Percentiles rank a stretch among this genome's conserved stretches.
These are phyloP conservation scores for Paecilomyces dactylethromorphus DNA, from an alignment of 2,329 filamentous ascomycete genomes.

Conservation along the genomic window DNA sequence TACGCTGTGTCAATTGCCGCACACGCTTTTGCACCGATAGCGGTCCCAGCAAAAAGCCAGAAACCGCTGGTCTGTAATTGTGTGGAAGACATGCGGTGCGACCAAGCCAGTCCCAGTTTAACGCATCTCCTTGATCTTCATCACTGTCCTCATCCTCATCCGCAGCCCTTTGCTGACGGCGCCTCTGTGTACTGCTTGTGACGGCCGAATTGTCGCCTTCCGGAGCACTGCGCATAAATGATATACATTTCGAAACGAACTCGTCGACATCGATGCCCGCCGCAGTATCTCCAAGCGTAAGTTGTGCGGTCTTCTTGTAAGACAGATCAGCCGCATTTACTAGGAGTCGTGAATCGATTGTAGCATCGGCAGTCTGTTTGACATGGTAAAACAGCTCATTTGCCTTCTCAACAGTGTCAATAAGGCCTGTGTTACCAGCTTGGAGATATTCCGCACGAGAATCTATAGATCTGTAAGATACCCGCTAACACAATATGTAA, in stretches of 20 bases:
- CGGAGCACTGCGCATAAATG: slow-evolving; percentile 70
- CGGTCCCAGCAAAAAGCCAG: slow-evolving; percentile 81
- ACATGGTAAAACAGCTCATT: slow-evolving; percentile 62
- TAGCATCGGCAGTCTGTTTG: slow-evolving; percentile 84
- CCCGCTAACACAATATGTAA: neutral
- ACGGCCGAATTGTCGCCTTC: slow-evolving; percentile 47
- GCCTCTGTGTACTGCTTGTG: slow-evolving; percentile 29
- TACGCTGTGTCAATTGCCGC: slow-evolving; percentile 63
- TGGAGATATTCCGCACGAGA: slow-evolving; percentile 66
- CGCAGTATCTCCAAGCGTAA: slow-evolving; percentile 65
- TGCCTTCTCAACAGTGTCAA: slow-evolving; percentile 59
- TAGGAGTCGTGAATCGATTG: slow-evolving; percentile 80
- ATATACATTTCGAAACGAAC: slow-evolving; percentile 83
- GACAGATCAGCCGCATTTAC: slow-evolving; percentile 74
- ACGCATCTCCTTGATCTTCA: slow-evolving; percentile 64
- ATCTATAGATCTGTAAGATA: slow-evolving; percentile 41
- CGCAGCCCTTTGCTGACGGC: slow-evolving; percentile 23
- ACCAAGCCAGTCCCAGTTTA: slow-evolving; percentile 84
- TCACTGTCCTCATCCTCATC: slow-evolving; percentile 55
- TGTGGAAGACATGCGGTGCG: slow-evolving; percentile 67
- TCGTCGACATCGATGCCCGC: slow-evolving; percentile 83
- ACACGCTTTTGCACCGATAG: slow-evolving; percentile 81
- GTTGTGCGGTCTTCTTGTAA: slow-evolving; percentile 67
- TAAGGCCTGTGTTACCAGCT: slow-evolving; percentile 57
- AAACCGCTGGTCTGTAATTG: slow-evolving; percentile 67